phyloP scores from a whole-genome alignment of 202 grass and related monocot genomes.

The Eragrostis tef region DNA sequence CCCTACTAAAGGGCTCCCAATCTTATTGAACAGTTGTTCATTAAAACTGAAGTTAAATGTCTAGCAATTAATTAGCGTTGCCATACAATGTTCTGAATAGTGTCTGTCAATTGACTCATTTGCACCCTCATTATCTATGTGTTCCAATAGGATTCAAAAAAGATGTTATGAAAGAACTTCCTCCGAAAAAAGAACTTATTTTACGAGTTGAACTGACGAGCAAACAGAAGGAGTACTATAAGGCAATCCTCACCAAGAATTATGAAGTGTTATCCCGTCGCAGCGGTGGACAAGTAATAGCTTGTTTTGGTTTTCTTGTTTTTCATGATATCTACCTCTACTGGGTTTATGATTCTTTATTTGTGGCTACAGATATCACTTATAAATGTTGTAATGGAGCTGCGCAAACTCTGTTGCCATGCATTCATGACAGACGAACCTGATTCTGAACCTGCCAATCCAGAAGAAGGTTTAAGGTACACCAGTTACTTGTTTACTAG shows the following conservation, averaged over 20 bases:
- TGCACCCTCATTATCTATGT: slow-evolving; percentile 36
- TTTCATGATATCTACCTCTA: slow-evolving; percentile 23
- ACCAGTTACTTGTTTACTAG: slow-evolving; percentile 33
- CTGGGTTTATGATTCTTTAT: slow-evolving; percentile 39
- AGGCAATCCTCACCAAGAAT: slow-evolving; percentile 98
- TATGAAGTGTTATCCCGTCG: slow-evolving; percentile 90
- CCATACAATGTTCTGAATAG: slow-evolving; percentile 4
- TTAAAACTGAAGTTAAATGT: slow-evolving; percentile 5
- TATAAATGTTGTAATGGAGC: slow-evolving; percentile 99
- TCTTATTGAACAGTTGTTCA: slow-evolving; percentile 16
- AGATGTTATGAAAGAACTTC: slow-evolving; percentile 98
- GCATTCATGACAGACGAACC: slow-evolving; percentile 96
- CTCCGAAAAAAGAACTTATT: slow-evolving; percentile 99
- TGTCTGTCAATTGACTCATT: slow-evolving; percentile 19
- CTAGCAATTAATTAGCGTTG: slow-evolving; percentile 22
- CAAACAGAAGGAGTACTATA: slow-evolving; percentile 99
- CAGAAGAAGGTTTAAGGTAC: slow-evolving; percentile 96
- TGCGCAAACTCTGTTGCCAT: slow-evolving; percentile 99
- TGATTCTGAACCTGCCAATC: slow-evolving; percentile 65
- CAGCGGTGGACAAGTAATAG: slow-evolving; percentile 81
- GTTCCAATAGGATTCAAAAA: slow-evolving; percentile 89
- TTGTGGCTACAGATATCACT: slow-evolving; percentile 82
- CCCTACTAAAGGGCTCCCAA: slow-evolving; percentile 5
- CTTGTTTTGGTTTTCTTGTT: slow-evolving; percentile 47
- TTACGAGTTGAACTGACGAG: slow-evolving; percentile 88